These are phyloP conservation scores for Neopestalotiopsis clavispora DNA, from an alignment of 2,329 filamentous ascomycete species.

Conservation along the genomic window DNA sequence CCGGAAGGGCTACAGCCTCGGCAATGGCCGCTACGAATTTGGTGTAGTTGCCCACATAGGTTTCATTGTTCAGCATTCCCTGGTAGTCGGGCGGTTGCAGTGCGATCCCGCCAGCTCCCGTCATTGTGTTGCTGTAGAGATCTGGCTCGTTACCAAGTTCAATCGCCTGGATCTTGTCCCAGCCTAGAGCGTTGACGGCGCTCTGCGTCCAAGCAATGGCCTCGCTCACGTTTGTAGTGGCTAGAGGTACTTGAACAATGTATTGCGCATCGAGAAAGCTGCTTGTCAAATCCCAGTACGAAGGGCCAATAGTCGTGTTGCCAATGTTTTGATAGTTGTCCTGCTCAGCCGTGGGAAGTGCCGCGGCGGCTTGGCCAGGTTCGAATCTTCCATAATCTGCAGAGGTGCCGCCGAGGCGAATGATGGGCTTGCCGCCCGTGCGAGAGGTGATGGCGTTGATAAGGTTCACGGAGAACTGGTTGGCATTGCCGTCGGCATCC, in stretches of 20 bases:
- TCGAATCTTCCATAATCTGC: slow-evolving; percentile 41
- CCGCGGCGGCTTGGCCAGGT: slow-evolving; percentile 35
- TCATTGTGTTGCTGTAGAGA: slow-evolving; percentile 34
- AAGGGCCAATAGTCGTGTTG: slow-evolving; percentile 38
- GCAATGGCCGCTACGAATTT: slow-evolving; percentile 36
- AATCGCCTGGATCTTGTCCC: slow-evolving; percentile 40
- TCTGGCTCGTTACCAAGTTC: slow-evolving; percentile 42
- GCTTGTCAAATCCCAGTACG: slow-evolving; percentile 37
- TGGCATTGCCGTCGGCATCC: slow-evolving; percentile 35
- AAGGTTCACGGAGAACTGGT: slow-evolving; percentile 39
- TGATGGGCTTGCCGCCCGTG: slow-evolving; percentile 39
- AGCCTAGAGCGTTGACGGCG: slow-evolving; percentile 33
- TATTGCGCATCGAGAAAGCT: slow-evolving; percentile 39
- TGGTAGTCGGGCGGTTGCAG: slow-evolving; percentile 40
- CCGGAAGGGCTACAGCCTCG: slow-evolving; percentile 30
- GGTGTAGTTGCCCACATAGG: slow-evolving; percentile 42
- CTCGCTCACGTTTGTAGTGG: slow-evolving; percentile 40
- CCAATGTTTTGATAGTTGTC: slow-evolving; percentile 40
- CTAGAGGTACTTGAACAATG: slow-evolving; percentile 41
- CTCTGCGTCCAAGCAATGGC: slow-evolving; percentile 38
- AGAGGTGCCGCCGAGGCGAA: slow-evolving; percentile 41
- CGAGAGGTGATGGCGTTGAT: slow-evolving; percentile 38
- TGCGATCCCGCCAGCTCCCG: slow-evolving; percentile 29
- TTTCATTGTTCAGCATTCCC: slow-evolving; percentile 37
- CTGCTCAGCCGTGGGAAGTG: slow-evolving; percentile 37